Conservation (phyloP, 2,329 filamentous ascomycete species). For the Scedosporium boydii region DNA sequence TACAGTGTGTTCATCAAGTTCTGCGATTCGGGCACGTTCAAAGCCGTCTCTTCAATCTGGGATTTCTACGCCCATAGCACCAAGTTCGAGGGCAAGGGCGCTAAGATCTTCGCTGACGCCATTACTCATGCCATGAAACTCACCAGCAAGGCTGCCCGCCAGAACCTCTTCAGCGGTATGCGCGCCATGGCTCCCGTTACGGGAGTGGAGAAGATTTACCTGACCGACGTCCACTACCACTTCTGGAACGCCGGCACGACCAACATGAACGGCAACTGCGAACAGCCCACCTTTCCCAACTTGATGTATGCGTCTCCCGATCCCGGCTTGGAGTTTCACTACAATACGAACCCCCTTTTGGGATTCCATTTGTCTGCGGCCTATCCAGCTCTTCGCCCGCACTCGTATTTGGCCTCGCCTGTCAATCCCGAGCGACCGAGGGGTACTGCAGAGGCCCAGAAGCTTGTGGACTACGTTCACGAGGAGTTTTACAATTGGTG, state of each 20-base stretch:
- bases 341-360: background rate
- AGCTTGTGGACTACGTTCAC: background rate
- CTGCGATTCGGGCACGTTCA: background rate
- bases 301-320: background rate
- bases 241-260: background rate
- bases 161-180: background rate
- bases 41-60: background rate
- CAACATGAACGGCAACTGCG: background rate
- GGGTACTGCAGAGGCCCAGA: background rate
- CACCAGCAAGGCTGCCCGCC: no score
- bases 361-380: background rate
- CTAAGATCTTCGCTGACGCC: background rate
- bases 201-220: background rate
- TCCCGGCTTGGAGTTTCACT: background rate
- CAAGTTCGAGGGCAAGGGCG: no score
- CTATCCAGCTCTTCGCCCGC: background rate
- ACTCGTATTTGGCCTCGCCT: background rate
- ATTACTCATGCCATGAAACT: background rate
- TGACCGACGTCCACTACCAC: background rate
- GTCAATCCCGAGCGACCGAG: background rate
- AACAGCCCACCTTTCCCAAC: background rate
- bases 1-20: background rate
- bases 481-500: background rate
- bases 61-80: background rate
- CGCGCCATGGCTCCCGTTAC: background rate